A percentile compares a stretch with the other conserved stretches of the same genome.
These are phyloP conservation scores for Ophiosphaerella korrae DNA, from an alignment of 2,329 filamentous ascomycete species.

Conservation along the genomic window DNA sequence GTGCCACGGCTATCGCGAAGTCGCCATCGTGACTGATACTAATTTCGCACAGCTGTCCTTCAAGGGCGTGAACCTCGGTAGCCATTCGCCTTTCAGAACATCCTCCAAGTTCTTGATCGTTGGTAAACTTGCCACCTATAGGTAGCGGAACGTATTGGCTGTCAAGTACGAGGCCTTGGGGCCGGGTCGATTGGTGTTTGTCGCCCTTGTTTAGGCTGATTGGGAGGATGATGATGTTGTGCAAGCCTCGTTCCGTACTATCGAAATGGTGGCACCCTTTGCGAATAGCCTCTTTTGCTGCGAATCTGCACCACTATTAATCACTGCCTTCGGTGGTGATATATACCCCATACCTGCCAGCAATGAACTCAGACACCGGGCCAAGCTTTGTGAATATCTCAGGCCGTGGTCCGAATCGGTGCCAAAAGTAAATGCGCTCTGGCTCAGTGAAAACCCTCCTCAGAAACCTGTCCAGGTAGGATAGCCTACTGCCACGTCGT, in stretches of 20 bases:
- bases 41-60: constrained; percentile 65
- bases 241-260: constrained; percentile 28
- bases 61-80: constrained; percentile 19
- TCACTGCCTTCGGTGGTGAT: not conserved
- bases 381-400: constrained; percentile 16
- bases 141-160: constrained; percentile 7
- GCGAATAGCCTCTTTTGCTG: constrained; percentile 58
- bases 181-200: constrained; percentile 21
- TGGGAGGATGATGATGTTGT: constrained; percentile 49
- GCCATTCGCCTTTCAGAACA: constrained; percentile 7
- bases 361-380: constrained; percentile 34
- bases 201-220: not conserved
- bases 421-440: constrained; percentile 38
- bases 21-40: constrained; percentile 89
- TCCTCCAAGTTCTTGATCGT: not conserved
- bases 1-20: constrained; percentile 74
- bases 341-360: constrained; percentile 36
- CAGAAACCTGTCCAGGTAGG: constrained; percentile 24
- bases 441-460: constrained; percentile 36
- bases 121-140: not conserved
- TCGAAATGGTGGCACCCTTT: constrained; percentile 49
- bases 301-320: constrained; percentile 46
- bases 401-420: constrained; percentile 28
- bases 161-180: constrained; percentile 36
- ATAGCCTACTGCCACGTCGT: constrained; percentile 8